phyloP scores from a whole-genome alignment of 495 filamentous ascomycete genomes.

The Niebla homalea region DNA sequence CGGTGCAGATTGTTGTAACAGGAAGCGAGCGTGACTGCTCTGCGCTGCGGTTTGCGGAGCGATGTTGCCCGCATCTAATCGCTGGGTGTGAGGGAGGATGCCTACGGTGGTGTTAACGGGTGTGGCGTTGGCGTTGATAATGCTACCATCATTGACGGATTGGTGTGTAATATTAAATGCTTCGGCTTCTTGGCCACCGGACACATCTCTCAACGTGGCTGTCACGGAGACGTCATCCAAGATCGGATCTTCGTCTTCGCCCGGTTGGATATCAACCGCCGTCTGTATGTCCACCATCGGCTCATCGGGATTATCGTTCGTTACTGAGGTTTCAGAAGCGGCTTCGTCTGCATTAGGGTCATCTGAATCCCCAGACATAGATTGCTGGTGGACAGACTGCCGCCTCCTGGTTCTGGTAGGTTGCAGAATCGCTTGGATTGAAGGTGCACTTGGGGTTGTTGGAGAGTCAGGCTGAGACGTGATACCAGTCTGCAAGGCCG shows the following conservation, averaged over 20 bases:
- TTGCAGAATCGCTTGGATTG: slow-evolving; percentile 36
- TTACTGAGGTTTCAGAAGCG: slow-evolving; percentile 46
- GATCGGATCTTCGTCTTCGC: slow-evolving; percentile 59
- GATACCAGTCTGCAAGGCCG: slow-evolving; percentile 54
- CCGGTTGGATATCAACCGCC: slow-evolving; percentile 65
- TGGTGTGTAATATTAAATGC: slow-evolving; percentile 96
- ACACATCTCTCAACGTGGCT: slow-evolving; percentile 61
- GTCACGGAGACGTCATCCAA: slow-evolving; percentile 63
- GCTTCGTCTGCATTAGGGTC: slow-evolving; percentile 66
- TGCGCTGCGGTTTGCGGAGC: slow-evolving; percentile 52
- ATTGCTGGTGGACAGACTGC: slow-evolving; percentile 80
- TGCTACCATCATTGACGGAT: slow-evolving; percentile 72
- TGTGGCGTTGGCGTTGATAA: slow-evolving; percentile 51
- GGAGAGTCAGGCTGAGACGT: slow-evolving; percentile 87
- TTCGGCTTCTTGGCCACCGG: slow-evolving; percentile 70
- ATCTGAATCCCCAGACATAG: slow-evolving; percentile 74
- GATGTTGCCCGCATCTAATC: slow-evolving; percentile 49
- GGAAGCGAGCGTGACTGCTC: slow-evolving; percentile 59
- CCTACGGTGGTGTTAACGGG: slow-evolving; percentile 50
- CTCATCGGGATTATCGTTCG: slow-evolving; percentile 50
- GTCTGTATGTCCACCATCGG: slow-evolving; percentile 66
- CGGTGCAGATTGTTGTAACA: slow-evolving; percentile 54
- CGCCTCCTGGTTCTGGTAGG: slow-evolving; percentile 38
- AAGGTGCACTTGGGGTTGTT: slow-evolving; percentile 71
- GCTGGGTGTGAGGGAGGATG: slow-evolving; percentile 64